Base-by-base conservation (phyloP, 2,329 filamentous ascomycete species). In the Fusarium compactum region DNA sequence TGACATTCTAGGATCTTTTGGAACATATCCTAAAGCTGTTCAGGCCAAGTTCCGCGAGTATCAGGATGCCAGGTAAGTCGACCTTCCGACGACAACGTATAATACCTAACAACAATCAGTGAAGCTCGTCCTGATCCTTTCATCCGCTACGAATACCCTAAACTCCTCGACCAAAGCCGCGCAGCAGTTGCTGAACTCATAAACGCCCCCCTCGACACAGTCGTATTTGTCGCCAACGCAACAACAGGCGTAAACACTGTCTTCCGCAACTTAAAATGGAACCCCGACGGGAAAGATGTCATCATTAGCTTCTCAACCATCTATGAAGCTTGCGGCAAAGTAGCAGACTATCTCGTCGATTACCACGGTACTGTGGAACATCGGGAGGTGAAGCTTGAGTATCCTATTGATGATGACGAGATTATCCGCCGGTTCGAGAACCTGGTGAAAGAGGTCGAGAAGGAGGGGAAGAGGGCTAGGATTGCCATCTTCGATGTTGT, bases 221-320 rank as follows among this genome's bases (percentile, higher is more conserved):
- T 92, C 41, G 94, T 97, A 1, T 91, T 97, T 69, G 89, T 97
- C 1, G 83, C 87, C 61, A 98, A 98, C 78, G 93, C 94, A 15
- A 97, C 93, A 0, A 90, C 87, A 0, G 93, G 89, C 25, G 81
- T 94, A 48, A 95, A 96, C 80, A 92, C 90, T 0, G 88, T 97
- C 8, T 85, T 97, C n/a, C 89, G 91, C 44, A 95, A 92, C 77
- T 79, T 98, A 4, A 76, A 78, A 2, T 97, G 90, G 85, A 78
- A 87, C 40, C 78, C 83, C 0, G 90, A 91, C 65, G 91, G 94
- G 65, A 87, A 89, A 25, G 95, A 98, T 76, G 89, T 91, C 67
- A 92, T 97, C 67, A 74, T 97, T 46, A 91, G 90, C 79, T 97
- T 97, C 77, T 87, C 86, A 40, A 94, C 92, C 43, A 87, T 94